Conservation (phyloP, 768 basidiomycete genomes). For the Hygrophorus pudorinus region DNA sequence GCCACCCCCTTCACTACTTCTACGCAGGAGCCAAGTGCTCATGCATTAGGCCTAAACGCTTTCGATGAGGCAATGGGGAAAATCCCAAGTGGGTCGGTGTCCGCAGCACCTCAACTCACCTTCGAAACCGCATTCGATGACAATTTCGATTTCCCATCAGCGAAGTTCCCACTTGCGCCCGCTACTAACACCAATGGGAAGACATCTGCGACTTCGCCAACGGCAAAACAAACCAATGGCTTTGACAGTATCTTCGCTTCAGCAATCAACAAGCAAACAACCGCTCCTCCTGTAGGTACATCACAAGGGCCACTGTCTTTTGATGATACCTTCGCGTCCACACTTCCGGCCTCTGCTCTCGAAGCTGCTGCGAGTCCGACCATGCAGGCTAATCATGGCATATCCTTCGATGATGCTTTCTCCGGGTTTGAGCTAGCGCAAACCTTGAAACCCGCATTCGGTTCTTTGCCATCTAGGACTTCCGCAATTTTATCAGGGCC, state of each 20-base stretch:
- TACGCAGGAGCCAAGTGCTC: slow-evolving; percentile 18
- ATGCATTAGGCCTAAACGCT: slow-evolving; percentile 38
- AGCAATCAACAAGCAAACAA: slow-evolving; percentile 5
- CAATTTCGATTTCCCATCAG: slow-evolving; percentile 49
- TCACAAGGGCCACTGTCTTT: slow-evolving; percentile 17
- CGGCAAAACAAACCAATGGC: slow-evolving; percentile 10
- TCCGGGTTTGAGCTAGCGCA: slow-evolving; percentile 33
- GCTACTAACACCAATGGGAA: slow-evolving; percentile 15
- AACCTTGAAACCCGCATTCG: slow-evolving; percentile 30
- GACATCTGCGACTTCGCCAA: neutral
- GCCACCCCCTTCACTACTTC: slow-evolving; percentile 9
- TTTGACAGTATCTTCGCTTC: slow-evolving; percentile 26
- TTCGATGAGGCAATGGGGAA: slow-evolving; percentile 72
- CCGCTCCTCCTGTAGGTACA: neutral
- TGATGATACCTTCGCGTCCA: slow-evolving; percentile 41
- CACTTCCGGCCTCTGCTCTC: slow-evolving; percentile 1
- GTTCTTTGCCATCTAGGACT: slow-evolving; percentile 24
- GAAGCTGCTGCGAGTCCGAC: slow-evolving; percentile 2
- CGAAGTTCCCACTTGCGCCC: slow-evolving; percentile 21
- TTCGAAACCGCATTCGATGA: slow-evolving; percentile 54
- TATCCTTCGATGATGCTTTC: slow-evolving; percentile 50
- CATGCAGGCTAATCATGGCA: neutral
- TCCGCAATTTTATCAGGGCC: slow-evolving; percentile 12
- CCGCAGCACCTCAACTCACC: slow-evolving; percentile 36
- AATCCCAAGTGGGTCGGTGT: slow-evolving; percentile 25